Base-by-base conservation (phyloP, 805 yeast species). In the Peterozyma xylosa region DNA sequence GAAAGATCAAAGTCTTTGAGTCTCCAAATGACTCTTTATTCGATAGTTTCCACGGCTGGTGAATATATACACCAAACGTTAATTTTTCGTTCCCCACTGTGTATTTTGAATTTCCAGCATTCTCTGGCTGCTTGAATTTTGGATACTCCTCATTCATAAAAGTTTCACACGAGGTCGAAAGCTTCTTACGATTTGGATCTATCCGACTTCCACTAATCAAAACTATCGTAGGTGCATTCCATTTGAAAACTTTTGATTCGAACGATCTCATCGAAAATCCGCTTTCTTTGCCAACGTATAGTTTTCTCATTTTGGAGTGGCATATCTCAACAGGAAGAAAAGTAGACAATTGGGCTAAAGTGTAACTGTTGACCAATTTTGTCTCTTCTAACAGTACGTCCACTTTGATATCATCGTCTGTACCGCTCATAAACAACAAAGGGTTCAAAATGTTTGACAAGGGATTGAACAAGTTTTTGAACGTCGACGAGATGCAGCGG, bases 261-360 rank as follows among this genome's bases (percentile, higher is more conserved):
- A 91, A 73, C 0, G 96, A 83, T 30, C 95, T 66, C 74, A 90
- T 86, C 0, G 96, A 86, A 58, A 86, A 91, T 2, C 98, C 98
- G 41, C 80, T 69, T 39, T 77, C 82, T 9, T 87, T 66, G 0
- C 95, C 96, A 9, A 73, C 68, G 53, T 82, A 90, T 10, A 90
- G 70, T 51, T 77, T 78, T 37, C 77, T 68, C 42, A 85, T 55
- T 37, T 74, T 71, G 3, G 74, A 63, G 17, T 64, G 66, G 0
- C 77, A 62, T 3, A 75, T 50, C 29, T 66, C 71, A 1, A 60
- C 54, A 1, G 67, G 66, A 1, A 72, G 45, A 11, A 67, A 50
- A 1, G 68, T 55, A 1, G 72, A 57, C 16, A 75, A 43, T 37
- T 64, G 61, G 0, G 79, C 52, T 5, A 73, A 50, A 5, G 53